Conservation (phyloP, 441 rosid species). For the Adansonia grandidieri region DNA sequence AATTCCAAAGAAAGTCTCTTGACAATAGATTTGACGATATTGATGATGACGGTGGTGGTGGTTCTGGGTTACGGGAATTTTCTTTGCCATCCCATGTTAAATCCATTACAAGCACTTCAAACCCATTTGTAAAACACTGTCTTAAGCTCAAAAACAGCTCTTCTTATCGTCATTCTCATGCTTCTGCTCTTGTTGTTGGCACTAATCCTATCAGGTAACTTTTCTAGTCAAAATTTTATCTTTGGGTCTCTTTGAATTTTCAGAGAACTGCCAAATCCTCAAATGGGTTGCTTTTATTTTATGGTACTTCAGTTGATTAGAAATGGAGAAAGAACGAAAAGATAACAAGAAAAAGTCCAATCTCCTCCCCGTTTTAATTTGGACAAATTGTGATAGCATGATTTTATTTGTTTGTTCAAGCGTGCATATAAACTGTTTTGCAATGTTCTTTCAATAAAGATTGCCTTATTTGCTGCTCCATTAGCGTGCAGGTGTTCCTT, state of each 20-base stretch:
- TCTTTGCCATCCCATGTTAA: slow-evolving; percentile 54
- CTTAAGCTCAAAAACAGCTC: slow-evolving; percentile 78
- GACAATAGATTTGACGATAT: neutral
- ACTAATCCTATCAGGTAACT: slow-evolving; percentile 71
- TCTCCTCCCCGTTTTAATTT: neutral
- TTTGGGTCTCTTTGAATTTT: slow-evolving; percentile 3
- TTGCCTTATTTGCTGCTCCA: neutral
- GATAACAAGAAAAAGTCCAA: neutral
- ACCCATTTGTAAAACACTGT: slow-evolving; percentile 89
- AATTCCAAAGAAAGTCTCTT: slow-evolving; percentile 16
- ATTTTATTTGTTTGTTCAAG: neutral
- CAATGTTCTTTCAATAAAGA: neutral
- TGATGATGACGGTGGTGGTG: slow-evolving; percentile 27
- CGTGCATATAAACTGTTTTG: neutral
- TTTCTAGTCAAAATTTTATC: neutral
- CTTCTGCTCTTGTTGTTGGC: slow-evolving; percentile 79
- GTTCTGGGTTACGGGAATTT: slow-evolving; percentile 25
- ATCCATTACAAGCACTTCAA: slow-evolving; percentile 66
- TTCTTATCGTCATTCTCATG: slow-evolving; percentile 78
- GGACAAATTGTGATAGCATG: neutral
- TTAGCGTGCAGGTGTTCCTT: slow-evolving; percentile 4
- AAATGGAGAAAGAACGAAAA: neutral
- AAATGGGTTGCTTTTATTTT: slow-evolving; percentile 13
- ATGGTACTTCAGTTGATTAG: neutral
- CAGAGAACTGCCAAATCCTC: neutral